Evolutionary conservation across 2,329 filamentous ascomycete genomes (phyloP), one percentile per base, ranked within the genome.

Genomic region (Hypoxylon sp.): DNA sequence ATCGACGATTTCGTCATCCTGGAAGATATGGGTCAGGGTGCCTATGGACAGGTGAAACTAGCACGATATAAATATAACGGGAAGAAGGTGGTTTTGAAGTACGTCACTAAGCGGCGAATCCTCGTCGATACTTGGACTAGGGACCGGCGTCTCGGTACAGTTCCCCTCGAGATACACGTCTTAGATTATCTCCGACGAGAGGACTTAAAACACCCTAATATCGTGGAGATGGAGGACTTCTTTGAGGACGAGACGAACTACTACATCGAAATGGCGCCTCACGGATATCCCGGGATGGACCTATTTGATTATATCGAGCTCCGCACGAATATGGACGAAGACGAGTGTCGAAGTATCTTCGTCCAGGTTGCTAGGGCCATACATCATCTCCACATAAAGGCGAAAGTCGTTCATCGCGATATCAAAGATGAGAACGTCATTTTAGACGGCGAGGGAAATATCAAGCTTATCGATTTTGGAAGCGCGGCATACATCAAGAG

Each of bases 361-460:
- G 88, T 92, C 27, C 96, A 99, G 80, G 95, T 98, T 10, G 94
- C 93, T 8, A 88, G 91, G 75, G 96, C 96, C 6, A 87, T 99
- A 51, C 91, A 97, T 73, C 96, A 98, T 81, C 83, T 99, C 46
- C 96, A 99, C 77, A 94, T 89, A 59, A 95, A 92, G 78, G 95
- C 95, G 0, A 86, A 92, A 55, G 95, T 99, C 7, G 96, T 99
- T 10, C 96, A 99, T 80, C 91, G 96, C 37, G 96, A 99, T 77
- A 98, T 99, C 86, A 99, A 99, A 80, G 96, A 99, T 75, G 96
- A 99, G 82, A 99, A 99, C 74, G 93, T 99, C 31, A 92, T 99
- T 61, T 85, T 99, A 15, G 96, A 99, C 76, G 95, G 96, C 37
- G 94, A 98, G 78, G 94, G 95, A 27, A 91, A 92, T 73, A 97